Evolutionary conservation across 805 yeast species (phyloP).

Genomic region (Candida boidinii): DNA sequence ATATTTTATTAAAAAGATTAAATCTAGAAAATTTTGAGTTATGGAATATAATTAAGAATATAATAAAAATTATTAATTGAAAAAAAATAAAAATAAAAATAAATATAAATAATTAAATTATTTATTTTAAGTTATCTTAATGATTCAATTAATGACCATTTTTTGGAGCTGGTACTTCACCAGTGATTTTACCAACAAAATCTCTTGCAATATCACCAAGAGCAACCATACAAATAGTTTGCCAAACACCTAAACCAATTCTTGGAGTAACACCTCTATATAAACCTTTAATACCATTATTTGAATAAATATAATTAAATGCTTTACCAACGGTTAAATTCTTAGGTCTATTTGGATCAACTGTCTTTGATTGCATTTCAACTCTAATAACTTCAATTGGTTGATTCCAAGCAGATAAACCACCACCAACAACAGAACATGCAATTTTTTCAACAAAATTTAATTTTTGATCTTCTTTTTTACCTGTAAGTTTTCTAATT

Average conservation of each 20-base stretch:
- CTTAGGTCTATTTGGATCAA: slow-evolving; percentile 92
- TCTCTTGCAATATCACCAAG: slow-evolving; percentile 90
- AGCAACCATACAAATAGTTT: slow-evolving; percentile 97
- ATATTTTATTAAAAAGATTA: no score
- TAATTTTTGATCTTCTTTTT: slow-evolving; percentile 53
- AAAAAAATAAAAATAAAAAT: no score
- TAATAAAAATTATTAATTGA: no score
- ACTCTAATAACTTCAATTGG: slow-evolving; percentile 97
- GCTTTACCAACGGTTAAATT: slow-evolving; percentile 74
- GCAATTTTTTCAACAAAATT: slow-evolving; percentile 71
- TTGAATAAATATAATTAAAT: slow-evolving; percentile 70
- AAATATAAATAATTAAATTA: no score
- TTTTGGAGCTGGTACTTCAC: slow-evolving; percentile 41
- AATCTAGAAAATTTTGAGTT: no score
- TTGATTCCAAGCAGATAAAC: slow-evolving; percentile 97
- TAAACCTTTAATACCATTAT: slow-evolving; percentile 82
- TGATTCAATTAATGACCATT: slow-evolving; percentile 25
- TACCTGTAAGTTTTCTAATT: slow-evolving; percentile 57
- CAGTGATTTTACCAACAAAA: slow-evolving; percentile 52
- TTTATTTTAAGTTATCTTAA: no score
- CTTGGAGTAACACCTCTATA: slow-evolving; percentile 97
- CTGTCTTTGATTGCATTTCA: slow-evolving; percentile 95
- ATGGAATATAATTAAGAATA: no score
- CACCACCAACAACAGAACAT: slow-evolving; percentile 92
- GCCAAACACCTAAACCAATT: slow-evolving; percentile 96